Conservation (phyloP, 1,139 yeast species). For the Suhomyces choctaworum region DNA sequence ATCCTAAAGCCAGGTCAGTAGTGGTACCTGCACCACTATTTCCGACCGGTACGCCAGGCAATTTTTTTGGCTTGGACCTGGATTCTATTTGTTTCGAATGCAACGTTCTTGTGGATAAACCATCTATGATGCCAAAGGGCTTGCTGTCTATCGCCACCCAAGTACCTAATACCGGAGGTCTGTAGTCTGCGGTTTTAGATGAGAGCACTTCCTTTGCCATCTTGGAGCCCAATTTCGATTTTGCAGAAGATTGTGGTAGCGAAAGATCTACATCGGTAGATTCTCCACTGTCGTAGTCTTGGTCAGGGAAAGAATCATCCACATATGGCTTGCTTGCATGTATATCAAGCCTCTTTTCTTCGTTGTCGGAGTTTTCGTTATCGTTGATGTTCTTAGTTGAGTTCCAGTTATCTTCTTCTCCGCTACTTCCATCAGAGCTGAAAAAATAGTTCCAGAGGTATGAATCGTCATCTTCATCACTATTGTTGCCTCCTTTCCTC, state of each 20-base stretch:
- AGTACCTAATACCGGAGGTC: slow-evolving; percentile 91
- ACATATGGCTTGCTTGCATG: slow-evolving; percentile 7
- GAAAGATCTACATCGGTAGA: slow-evolving; percentile 89
- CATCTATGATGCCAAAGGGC: slow-evolving; percentile 94
- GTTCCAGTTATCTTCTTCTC: slow-evolving; percentile 14
- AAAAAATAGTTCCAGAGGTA: slow-evolving; percentile 59
- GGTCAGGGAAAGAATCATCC: slow-evolving; percentile 20
- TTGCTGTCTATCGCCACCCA: slow-evolving; percentile 80
- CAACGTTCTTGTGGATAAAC: slow-evolving; percentile 81
- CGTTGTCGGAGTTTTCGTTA: slow-evolving; percentile 4
- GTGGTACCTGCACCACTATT: slow-evolving; percentile 19
- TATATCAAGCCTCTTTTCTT: slow-evolving; percentile 2
- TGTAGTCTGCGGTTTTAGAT: slow-evolving; percentile 76
- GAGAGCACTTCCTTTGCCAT: slow-evolving; percentile 88
- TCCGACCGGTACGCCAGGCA: slow-evolving; percentile 6
- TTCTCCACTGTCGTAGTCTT: slow-evolving; percentile 60
- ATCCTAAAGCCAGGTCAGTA: slow-evolving; percentile 63
- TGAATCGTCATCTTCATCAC: slow-evolving; percentile 54
- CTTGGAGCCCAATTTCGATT: slow-evolving; percentile 61
- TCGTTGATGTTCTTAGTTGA: slow-evolving; percentile 7
- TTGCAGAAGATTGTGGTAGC: slow-evolving; percentile 63
- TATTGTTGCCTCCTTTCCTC: slow-evolving; percentile 23
- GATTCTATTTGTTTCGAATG: slow-evolving; percentile 21
- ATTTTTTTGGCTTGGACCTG: slow-evolving; percentile 24
- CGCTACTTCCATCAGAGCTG: slow-evolving; percentile 44